Evolutionary conservation across 2,329 filamentous ascomycete genomes (phyloP), one percentile per base, ranked within the genome.

Genomic region (Helotiales sp.): DNA sequence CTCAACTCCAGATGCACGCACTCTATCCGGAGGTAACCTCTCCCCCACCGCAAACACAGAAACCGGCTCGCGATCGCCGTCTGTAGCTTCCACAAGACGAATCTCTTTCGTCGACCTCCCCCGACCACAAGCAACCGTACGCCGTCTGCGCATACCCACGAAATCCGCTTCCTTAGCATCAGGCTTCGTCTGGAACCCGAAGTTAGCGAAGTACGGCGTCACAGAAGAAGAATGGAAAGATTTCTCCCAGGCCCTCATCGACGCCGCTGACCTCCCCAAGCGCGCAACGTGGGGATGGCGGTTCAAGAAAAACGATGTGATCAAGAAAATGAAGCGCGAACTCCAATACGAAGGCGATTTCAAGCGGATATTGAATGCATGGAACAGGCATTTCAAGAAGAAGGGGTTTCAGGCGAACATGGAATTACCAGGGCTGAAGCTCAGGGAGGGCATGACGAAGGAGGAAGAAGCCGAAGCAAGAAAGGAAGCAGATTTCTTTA

Each of bases 41-140:
- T 52, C 55, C 10, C 52, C 55, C 31, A 36, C 29, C 10, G 38
- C n/a, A 15, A 25, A 53, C 2, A 27, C 15, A 13, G 33, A 53
- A 3, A 17, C n/a, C 15, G 19, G 38, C 50, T 53, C 62, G 19
- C 61, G 63, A 22, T 66, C 63, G 3, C 58, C 58, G 36, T 63
- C 61, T 9, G 58, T 61, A 10, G 60, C 57, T 34, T 63, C 61
- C n/a, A 58, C 53, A n/a, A 60, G 66, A 9, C 57, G 64, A 22
- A 66, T 67, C 34, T 67, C 66, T 10, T 67, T 67, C 54, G 66
- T 62, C 3, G 59, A 63, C 6, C 54, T 58, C 10, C 55, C 58
- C 24, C 59, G 59, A 13, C 64, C 66, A 3, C 53, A 58, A 2
- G 44, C 59, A 2, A 54, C 54, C 1, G 59, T 57, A n/a, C 60